Base-by-base conservation (phyloP, 441 rosid genomes). In the Breynia disticha region DNA sequence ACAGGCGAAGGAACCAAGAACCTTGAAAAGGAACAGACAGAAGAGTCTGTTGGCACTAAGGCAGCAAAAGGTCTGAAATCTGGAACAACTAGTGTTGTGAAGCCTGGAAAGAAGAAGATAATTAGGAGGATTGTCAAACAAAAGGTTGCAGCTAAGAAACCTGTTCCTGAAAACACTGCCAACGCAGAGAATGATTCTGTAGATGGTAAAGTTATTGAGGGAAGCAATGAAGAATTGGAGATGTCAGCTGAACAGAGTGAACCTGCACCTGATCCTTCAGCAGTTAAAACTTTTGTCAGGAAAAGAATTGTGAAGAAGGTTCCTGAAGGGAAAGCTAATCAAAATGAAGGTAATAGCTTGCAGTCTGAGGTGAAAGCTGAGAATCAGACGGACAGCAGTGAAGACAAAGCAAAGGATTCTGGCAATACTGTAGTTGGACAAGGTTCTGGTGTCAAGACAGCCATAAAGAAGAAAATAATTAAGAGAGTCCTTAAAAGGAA, bases 401-500 rank as follows among this genome's bases (percentile, higher is more conserved):
- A 62, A 63, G 80, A 65, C 68, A 76, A 75, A 71, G 62, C 73
- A 15, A 71, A 72, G 56, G 84, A 75, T 53, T 64, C 72, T 38
- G 58, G 60, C 58, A 49, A 54, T 66, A 51, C 64, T 54, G 63
- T 68, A 41, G 65, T 50, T 57, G 77, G 55, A 43, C 80, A 72
- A 72, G 78, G 83, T 64, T 43, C 77, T 37, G 39, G 73, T 66
- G 79, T 64, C 65, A 86, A 83, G 55, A 71, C 82, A 56, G 67
- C 78, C 21, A 50, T 79, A 43, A 87, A 87, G 72, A 89, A 76
- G 76, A 89, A 87, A 73, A 65, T 94, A 51, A 74, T 94, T 55
- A 94, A 75, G 72, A 83, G 86, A 73, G 95, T 94, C 19, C 71
- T 83, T 52, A 89, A 83, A 76, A 79, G 75, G 71, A 94, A 90